Evolutionary conservation across 2,329 filamentous ascomycete genomes (phyloP), one percentile per base, ranked within the genome.

Genomic region (Clarireedia monteithiana): DNA sequence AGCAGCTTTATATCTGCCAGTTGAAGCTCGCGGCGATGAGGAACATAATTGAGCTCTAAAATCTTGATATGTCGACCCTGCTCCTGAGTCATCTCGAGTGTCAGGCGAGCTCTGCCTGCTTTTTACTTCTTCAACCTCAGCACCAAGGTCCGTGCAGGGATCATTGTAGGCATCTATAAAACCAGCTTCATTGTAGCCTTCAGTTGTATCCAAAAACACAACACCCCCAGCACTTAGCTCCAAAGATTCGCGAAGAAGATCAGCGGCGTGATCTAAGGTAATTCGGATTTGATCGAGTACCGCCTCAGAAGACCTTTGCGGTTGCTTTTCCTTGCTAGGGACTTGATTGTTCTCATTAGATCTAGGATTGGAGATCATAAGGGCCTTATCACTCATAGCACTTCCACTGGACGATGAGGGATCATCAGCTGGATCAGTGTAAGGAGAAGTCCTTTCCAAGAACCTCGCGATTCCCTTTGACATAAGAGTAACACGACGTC

Each of bases 381-480:
- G 20, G 12, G n/a, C 20, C 12, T 45, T 23, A 2, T 45, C 42
- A 10, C 6, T 14, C n/a, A 14, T 5, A 36, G 10, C 17, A 15
- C 17, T 14, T 12, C 24, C 26, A 4, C 10, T n/a, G 4, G 52
- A 50, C 14, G 17, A 12, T 14, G 45, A 26, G 12, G 23, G 3
- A n/a, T 24, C 47, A 23, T 49, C 36, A 24, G 17, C 17, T 30
- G 17, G 23, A n/a, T 30, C 42, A n/a, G 52, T 44, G n/a, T 34
- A 49, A 36, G 24, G 30, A 38, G 52, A 55, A 50, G 46, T 42
- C 14, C 74, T 75, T 54, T 78, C 77, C 5, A 78, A 74, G 51
- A 79, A 81, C 14, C 70, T 72, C 5, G 75, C 77, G n/a, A 82
- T 66, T 0, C 79, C 77, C 12, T 74, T 71, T 47, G 74, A 76